Conservation (phyloP, 2,329 filamentous ascomycete species). For the Verticillium tricorpus region DNA sequence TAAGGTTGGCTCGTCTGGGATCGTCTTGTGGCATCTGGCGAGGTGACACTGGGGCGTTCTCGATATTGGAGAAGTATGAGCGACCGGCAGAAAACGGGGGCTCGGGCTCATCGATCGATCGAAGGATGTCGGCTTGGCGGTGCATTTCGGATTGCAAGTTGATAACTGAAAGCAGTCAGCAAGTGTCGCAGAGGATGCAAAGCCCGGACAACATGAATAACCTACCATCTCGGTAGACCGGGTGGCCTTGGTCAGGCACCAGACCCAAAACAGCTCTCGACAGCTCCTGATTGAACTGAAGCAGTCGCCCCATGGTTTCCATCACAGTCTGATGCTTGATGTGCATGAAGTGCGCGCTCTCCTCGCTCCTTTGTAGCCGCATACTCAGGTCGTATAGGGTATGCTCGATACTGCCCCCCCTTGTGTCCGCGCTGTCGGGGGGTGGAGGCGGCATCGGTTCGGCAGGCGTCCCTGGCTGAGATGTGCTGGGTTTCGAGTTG, state of each 20-base stretch:
- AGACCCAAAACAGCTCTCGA: conserved; percentile 70
- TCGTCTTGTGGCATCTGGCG: conserved; percentile 85
- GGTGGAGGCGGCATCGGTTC: conserved; percentile 64
- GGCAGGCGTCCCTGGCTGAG: conserved; percentile 79
- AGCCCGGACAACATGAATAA: conserved; percentile 8
- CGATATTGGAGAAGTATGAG: conserved; percentile 62
- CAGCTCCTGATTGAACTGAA: conserved; percentile 80
- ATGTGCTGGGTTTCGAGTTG: conserved; percentile 66
- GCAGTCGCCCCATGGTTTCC: conserved; percentile 68
- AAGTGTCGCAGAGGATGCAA: not conserved
- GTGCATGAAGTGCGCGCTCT: conserved; percentile 73
- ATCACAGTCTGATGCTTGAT: conserved; percentile 77
- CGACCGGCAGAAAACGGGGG: conserved; percentile 58
- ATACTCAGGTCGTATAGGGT: conserved; percentile 74
- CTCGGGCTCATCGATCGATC: conserved; percentile 61
- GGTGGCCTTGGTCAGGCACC: conserved; percentile 70
- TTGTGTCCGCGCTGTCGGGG: conserved; percentile 67
- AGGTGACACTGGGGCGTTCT: conserved; percentile 79
- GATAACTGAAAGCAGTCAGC: conserved; percentile 36
- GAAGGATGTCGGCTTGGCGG: conserved; percentile 53
- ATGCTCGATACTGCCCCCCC: conserved; percentile 74
- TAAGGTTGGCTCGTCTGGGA: conserved; percentile 65
- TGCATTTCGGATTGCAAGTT: conserved; percentile 55
- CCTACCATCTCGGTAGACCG: conserved; percentile 79
- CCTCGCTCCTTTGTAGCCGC: conserved; percentile 77